Evolutionary conservation across 2,329 filamentous ascomycete species (phyloP).

Genomic region (Fusarium sp.): DNA sequence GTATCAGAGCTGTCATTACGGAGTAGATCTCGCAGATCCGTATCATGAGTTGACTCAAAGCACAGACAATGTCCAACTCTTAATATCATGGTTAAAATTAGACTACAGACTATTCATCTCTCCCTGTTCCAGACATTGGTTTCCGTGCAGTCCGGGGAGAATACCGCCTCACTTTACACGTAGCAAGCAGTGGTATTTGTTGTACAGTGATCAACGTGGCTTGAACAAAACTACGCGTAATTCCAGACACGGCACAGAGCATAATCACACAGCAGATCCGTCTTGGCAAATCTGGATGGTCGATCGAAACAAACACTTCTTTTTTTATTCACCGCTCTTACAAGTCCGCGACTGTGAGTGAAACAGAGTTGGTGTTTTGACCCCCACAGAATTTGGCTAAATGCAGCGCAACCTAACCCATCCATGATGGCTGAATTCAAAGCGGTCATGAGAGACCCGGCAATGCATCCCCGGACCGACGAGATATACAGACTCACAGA

Average conservation of each 20-base stretch:
- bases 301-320: background rate
- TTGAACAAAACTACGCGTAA: background rate
- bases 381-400: conserved; percentile 17
- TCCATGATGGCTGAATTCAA: conserved; percentile 18
- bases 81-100: conserved; percentile 30
- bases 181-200: background rate
- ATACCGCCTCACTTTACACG: background rate
- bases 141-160: background rate
- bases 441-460: conserved; percentile 12
- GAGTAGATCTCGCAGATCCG: background rate
- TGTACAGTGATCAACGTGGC: background rate
- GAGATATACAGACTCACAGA: background rate
- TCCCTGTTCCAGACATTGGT: background rate
- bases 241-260: background rate
- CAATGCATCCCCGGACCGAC: conserved; percentile 1
- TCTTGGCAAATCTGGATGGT: background rate
- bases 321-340: conserved; percentile 5
- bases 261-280: background rate
- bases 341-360: background rate
- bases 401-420: conserved; percentile 9
- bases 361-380: conserved; percentile 8
- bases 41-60: background rate
- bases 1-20: background rate
- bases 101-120: conserved; percentile 1
- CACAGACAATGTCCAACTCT: background rate